phyloP scores from a whole-genome alignment of 768 basidiomycete species.

The Leccinum ochraceum region DNA sequence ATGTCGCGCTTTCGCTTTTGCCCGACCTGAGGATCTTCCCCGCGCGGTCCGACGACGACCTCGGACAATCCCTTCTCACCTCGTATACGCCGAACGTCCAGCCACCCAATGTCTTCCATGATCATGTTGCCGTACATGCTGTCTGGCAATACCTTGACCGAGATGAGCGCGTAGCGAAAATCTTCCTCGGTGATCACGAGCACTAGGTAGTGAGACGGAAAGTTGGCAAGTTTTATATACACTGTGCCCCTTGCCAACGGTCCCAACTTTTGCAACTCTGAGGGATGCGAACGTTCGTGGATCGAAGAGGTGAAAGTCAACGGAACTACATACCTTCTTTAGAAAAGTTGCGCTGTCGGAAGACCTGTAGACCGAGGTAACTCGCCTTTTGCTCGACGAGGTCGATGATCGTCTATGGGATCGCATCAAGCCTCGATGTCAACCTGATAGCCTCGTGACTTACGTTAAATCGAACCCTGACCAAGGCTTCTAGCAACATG shows the following conservation, averaged over 20 bases:
- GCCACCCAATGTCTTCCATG: slow-evolving; percentile 79
- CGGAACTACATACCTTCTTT: slow-evolving; percentile 51
- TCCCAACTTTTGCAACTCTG: slow-evolving; percentile 76
- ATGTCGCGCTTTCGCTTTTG: slow-evolving; percentile 34
- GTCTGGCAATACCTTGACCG: slow-evolving; percentile 54
- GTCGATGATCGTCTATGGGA: slow-evolving; percentile 77
- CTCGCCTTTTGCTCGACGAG: slow-evolving; percentile 83
- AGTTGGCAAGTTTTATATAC: slow-evolving; percentile 77
- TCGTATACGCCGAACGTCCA: slow-evolving; percentile 70
- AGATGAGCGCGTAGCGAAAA: slow-evolving; percentile 82
- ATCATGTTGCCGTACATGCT: slow-evolving; percentile 60
- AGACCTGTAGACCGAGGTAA: slow-evolving; percentile 79
- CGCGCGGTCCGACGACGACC: slow-evolving; percentile 12
- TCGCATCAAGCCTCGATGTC: not conserved
- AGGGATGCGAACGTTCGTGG: not conserved
- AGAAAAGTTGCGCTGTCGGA: slow-evolving; percentile 65
- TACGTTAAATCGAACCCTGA: slow-evolving; percentile 63
- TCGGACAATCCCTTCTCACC: slow-evolving; percentile 38
- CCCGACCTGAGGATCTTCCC: slow-evolving; percentile 23
- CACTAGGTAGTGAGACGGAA: slow-evolving; percentile 81
- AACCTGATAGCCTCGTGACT: slow-evolving; percentile 25
- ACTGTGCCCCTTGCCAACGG: slow-evolving; percentile 58
- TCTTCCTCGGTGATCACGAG: slow-evolving; percentile 77
- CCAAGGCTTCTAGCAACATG: slow-evolving; percentile 55
- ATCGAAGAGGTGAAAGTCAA: not conserved